Evolutionary conservation across 1,284 basidiomycete species (phyloP).

Genomic region (Ustilago bromivora): DNA sequence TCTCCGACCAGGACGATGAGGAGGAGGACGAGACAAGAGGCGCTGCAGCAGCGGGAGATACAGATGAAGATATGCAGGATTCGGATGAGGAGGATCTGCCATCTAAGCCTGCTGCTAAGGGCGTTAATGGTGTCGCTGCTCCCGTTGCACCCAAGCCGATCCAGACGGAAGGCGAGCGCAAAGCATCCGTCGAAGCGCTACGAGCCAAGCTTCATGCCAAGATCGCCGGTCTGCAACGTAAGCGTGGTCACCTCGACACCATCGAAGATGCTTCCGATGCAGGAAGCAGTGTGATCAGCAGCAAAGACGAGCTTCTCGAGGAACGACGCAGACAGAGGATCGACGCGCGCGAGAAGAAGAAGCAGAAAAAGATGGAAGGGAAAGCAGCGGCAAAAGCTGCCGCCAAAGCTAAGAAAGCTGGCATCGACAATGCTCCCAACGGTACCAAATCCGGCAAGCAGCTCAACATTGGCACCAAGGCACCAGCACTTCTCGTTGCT

Average conservation of each 20-base stretch:
- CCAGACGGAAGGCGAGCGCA: constrained; percentile 52
- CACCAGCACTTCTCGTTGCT: constrained; percentile 55
- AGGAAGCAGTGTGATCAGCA: constrained; percentile 50
- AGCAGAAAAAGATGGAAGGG: constrained; percentile 60
- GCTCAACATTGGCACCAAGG: constrained; percentile 41
- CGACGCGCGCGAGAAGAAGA: constrained; percentile 64
- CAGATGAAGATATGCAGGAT: constrained; percentile 52
- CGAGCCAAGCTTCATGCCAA: constrained; percentile 63
- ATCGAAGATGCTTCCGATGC: constrained; percentile 38
- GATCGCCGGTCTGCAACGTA: constrained; percentile 59
- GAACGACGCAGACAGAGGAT: constrained; percentile 62
- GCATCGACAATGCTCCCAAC: constrained; percentile 27
- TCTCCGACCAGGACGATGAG: constrained; percentile 33
- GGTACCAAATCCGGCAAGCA: constrained; percentile 27
- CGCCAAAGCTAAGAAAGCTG: constrained; percentile 40
- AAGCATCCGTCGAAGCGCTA: constrained; percentile 55
- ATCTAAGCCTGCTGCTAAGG: constrained; percentile 1
- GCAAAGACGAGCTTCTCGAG: constrained; percentile 64
- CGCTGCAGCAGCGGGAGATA: constrained; percentile 48
- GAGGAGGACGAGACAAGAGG: constrained; percentile 41
- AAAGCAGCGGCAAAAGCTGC: constrained; percentile 36
- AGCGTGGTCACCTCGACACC: constrained; percentile 43
- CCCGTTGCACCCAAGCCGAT: constrained; percentile 22
- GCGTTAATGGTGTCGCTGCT: constrained; percentile 4
- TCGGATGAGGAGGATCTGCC: constrained; percentile 41